These are phyloP conservation scores for Tylopilus sp. DNA, from an alignment of 768 basidiomycete genomes.

Conservation along the genomic window DNA sequence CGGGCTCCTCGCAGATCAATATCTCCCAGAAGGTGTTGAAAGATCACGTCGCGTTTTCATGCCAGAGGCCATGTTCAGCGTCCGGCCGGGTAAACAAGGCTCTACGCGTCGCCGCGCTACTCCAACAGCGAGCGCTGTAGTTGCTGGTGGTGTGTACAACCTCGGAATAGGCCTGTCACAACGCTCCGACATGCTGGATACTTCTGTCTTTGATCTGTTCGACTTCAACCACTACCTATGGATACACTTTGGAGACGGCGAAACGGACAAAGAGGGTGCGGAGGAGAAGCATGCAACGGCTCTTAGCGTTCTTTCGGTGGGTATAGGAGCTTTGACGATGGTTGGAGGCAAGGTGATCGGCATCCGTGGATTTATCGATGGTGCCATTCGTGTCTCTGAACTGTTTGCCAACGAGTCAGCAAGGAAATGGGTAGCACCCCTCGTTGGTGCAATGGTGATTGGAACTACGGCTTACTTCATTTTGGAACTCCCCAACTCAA, in stretches of 20 bases:
- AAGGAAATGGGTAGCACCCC: conserved; percentile 84
- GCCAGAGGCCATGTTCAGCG: conserved; percentile 96
- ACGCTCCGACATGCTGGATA: conserved; percentile 74
- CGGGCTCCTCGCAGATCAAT: conserved; percentile 63
- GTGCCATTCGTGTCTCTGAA: conserved; percentile 70
- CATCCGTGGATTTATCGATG: conserved; percentile 72
- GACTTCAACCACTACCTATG: conserved; percentile 81
- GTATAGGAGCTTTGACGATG: conserved; percentile 86
- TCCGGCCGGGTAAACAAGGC: conserved; percentile 41
- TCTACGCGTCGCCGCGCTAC: conserved; percentile 35
- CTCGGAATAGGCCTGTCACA: conserved; percentile 81
- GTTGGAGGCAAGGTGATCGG: conserved; percentile 82
- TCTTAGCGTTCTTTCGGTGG: conserved; percentile 68
- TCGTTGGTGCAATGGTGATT: conserved; percentile 71
- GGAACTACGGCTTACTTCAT: conserved; percentile 80
- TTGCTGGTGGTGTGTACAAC: conserved; percentile 75
- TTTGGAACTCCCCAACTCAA: conserved; percentile 80
- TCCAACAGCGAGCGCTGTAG: conserved; percentile 47
- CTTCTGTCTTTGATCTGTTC: conserved; percentile 79
- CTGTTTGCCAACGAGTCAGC: conserved; percentile 76
- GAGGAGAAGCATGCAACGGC: conserved; percentile 52
- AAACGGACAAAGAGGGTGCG: conserved; percentile 25
- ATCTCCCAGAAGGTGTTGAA: conserved; percentile 81
- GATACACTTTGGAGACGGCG: conserved; percentile 59
- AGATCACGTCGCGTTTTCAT: conserved; percentile 82